Evolutionary conservation across 2,329 filamentous ascomycete species (phyloP), one percentile per base, ranked within the genome.

Genomic region (Neonectria ditissima): DNA sequence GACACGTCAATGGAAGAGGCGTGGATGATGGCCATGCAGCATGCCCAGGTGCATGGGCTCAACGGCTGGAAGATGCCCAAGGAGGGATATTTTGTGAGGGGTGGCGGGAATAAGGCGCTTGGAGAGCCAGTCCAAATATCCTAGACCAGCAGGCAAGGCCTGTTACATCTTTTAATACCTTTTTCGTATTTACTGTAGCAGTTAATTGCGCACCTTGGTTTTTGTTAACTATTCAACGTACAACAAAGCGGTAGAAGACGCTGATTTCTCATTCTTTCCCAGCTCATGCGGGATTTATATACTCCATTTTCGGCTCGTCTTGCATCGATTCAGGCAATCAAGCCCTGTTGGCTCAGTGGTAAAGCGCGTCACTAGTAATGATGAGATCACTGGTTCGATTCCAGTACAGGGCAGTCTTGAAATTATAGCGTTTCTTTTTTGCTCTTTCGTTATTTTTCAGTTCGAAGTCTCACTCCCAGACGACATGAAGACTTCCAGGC

Each of bases 11-110:
- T 84, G 62, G 73, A 70, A 39, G 81, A 82, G 57, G 79, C 79
- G 3, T 86, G 84, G 84, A 75, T 79, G 1, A 78, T 82, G 77
- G 79, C 79, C 0, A 78, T 81, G 16, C 75, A 81, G 37, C 80
- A 79, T 63, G 73, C 83, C 0, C 74, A 79, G 37, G 70, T 76
- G 18, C 77, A 75, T 50, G 73, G 73, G 0, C 71, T 75, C 2
- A 70, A 74, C 22, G 76, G 74, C 3, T 87, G 84, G 84, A 77
- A 74, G 18, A 79, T 82, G 47, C 79, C 77, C 43, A 69, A 79
- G 2, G 78, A 81, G 5, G 84, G 84, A 1, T 74, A 84, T n/a
- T 82, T 86, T 41, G 78, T 82, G 3, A 68, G 75, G 24, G 32
- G 51, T 3, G 28, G 28, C 5, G 54, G 13, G n/a, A 45, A 63